These are phyloP conservation scores for Aureobasidium sp. DNA, from an alignment of 2,329 filamentous ascomycete species.

Conservation along the genomic window DNA sequence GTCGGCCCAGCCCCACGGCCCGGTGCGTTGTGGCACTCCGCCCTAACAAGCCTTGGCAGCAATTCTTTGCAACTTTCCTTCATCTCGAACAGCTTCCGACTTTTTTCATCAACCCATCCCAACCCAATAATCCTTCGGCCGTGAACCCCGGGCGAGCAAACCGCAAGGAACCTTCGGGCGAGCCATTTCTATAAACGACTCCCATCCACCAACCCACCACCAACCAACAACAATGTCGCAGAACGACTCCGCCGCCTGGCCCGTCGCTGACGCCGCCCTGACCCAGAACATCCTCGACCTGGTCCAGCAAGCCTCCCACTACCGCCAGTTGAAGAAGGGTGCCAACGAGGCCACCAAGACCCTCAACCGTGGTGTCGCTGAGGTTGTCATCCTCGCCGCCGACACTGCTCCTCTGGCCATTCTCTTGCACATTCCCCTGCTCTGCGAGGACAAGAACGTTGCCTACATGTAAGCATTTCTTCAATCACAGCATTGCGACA, in stretches of 20 bases:
- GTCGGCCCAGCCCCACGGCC: not conserved
- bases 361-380: slow-evolving; percentile 58
- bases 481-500: not conserved
- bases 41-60: not conserved
- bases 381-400: slow-evolving; percentile 82
- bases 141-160: slow-evolving; percentile 16
- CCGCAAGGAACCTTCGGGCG: slow-evolving; percentile 16
- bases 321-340: slow-evolving; percentile 71
- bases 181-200: not conserved
- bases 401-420: slow-evolving; percentile 86
- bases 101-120: not conserved
- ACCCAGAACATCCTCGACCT: slow-evolving; percentile 41
- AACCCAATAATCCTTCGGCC: slow-evolving; percentile 3
- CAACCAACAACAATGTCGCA: slow-evolving; percentile 17
- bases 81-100: not conserved
- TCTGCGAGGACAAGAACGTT: slow-evolving; percentile 72
- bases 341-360: slow-evolving; percentile 56
- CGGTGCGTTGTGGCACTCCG: not conserved
- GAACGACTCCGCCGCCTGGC: slow-evolving; percentile 22
- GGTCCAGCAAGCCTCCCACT: slow-evolving; percentile 60
- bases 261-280: slow-evolving; percentile 41
- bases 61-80: not conserved
- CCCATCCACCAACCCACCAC: not conserved
- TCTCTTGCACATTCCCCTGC: slow-evolving; percentile 78
- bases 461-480: slow-evolving; percentile 49